A percentile compares a stretch with the other conserved stretches of the same genome.
Conservation (phyloP, 148 eudicot genomes). For the Fagopyrum homotropicum region DNA sequence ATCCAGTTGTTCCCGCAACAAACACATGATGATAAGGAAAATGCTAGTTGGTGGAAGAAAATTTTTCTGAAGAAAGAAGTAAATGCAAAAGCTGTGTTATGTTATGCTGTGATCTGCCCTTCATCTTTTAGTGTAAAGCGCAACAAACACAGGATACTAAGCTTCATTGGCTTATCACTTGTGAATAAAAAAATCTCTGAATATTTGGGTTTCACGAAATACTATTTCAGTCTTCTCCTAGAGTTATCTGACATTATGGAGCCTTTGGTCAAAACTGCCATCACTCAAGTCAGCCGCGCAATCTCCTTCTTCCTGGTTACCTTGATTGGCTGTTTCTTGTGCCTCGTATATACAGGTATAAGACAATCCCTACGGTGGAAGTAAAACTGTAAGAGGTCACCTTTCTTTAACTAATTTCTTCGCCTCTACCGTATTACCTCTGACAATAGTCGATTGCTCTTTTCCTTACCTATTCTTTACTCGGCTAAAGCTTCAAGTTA, state of each 20-base stretch:
- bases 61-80: constrained; percentile 37
- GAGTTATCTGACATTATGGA: too few species aligned
- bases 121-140: too few species aligned
- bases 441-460: too few species aligned
- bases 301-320: constrained; percentile 81
- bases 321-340: constrained; percentile 92
- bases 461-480: not conserved
- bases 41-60: constrained; percentile 66
- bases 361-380: constrained; percentile 78
- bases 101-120: too few species aligned
- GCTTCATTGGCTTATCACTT: too few species aligned
- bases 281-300: constrained; percentile 76
- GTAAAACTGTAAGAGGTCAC: constrained; percentile 21
- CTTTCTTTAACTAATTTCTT: constrained; percentile 2
- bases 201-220: too few species aligned
- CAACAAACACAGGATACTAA: too few species aligned
- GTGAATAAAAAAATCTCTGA: too few species aligned
- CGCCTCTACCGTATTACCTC: too few species aligned
- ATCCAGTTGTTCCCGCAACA: constrained; percentile 35
- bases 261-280: constrained; percentile 59
- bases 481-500: not conserved
- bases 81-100: too few species aligned
- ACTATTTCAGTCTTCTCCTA: too few species aligned
- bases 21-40: constrained; percentile 25
- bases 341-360: constrained; percentile 86